Evolutionary conservation across 805 yeast species (phyloP).

Genomic region (Monosporozyma siamensis): DNA sequence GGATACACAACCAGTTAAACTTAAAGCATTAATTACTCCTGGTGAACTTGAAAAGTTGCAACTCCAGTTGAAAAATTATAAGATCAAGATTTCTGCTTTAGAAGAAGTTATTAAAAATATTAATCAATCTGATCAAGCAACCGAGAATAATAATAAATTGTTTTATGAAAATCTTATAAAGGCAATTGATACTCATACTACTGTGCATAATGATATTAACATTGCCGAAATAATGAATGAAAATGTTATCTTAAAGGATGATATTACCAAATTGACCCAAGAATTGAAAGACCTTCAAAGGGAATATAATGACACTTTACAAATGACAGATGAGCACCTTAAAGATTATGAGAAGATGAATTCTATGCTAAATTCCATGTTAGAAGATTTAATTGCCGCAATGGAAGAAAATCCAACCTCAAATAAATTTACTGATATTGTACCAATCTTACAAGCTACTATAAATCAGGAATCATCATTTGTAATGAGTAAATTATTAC

Average conservation of each 20-base stretch:
- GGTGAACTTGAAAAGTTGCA: constrained; percentile 16
- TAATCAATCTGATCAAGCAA: constrained; percentile 6
- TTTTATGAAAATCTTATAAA: constrained; percentile 17
- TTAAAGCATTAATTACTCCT: background rate
- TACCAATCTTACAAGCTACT: background rate
- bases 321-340: constrained; percentile 24
- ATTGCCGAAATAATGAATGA: background rate
- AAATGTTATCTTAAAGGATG: constrained; percentile 11
- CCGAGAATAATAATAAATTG: constrained; percentile 4
- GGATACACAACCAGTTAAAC: background rate
- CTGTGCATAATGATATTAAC: background rate
- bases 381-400: constrained; percentile 4
- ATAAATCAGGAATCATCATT: background rate
- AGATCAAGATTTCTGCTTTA: constrained; percentile 29
- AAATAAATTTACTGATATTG: background rate
- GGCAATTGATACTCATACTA: constrained; percentile 15
- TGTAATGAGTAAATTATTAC: background rate
- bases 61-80: constrained; percentile 35
- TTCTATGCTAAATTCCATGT: constrained; percentile 16
- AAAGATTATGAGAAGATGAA: constrained; percentile 22
- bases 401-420: background rate
- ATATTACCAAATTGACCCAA: background rate
- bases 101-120: constrained; percentile 26
- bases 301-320: constrained; percentile 13
- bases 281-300: background rate